These are phyloP conservation scores for Fomitopsis pinicola DNA, from an alignment of 1,284 basidiomycete species.

Conservation along the genomic window DNA sequence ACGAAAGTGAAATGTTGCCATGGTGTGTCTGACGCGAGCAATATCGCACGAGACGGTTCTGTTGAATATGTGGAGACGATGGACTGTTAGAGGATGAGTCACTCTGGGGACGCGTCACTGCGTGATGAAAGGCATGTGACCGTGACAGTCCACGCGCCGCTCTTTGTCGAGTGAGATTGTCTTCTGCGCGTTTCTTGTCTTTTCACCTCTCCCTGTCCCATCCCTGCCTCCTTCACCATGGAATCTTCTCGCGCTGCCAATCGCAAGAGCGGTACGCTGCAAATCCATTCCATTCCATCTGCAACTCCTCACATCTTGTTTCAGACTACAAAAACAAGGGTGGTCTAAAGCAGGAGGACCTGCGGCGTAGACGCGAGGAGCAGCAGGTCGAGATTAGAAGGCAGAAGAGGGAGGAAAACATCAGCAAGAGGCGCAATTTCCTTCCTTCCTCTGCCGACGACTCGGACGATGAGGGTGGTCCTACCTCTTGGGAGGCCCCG, in stretches of 20 bases:
- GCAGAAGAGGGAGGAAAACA: slow-evolving; percentile 95
- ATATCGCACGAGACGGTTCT: too few relatives aligned
- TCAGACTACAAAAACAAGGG: slow-evolving; percentile 76
- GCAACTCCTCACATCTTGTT: not conserved
- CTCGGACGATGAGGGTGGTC: slow-evolving; percentile 82
- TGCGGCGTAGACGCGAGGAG: slow-evolving; percentile 92
- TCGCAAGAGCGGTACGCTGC: slow-evolving; percentile 59
- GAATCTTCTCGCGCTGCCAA: slow-evolving; percentile 27
- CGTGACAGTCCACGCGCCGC: slow-evolving; percentile 23
- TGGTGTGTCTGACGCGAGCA: too few relatives aligned
- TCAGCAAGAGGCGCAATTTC: slow-evolving; percentile 94
- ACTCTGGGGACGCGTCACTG: not conserved
- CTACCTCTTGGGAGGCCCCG: slow-evolving; percentile 71
- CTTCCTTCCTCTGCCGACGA: slow-evolving; percentile 68
- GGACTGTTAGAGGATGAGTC: not conserved
- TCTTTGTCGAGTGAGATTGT: slow-evolving; percentile 17
- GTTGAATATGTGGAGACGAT: too few relatives aligned
- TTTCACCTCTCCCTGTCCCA: slow-evolving; percentile 12
- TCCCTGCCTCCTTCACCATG: slow-evolving; percentile 24
- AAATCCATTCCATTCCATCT: slow-evolving; percentile 17
- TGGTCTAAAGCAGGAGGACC: slow-evolving; percentile 79
- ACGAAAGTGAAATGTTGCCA: too few relatives aligned
- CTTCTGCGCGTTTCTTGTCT: slow-evolving; percentile 24
- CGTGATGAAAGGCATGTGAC: slow-evolving; percentile 16
- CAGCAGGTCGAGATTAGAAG: slow-evolving; percentile 96